Conservation (phyloP, 805 yeast genomes). For the Lipomyces mesembrius region DNA sequence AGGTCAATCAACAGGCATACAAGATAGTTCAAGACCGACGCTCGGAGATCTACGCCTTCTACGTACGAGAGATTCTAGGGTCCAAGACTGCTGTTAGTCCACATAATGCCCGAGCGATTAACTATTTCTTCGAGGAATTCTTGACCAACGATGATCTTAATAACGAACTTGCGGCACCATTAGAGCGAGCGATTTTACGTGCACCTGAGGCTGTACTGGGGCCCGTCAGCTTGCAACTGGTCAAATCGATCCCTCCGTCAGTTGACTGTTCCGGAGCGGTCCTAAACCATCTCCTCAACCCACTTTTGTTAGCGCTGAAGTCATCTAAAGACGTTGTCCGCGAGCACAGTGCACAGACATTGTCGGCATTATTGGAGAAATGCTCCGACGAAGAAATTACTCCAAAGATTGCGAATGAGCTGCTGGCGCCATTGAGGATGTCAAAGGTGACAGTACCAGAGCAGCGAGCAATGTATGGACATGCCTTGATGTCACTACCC, state of each 20-base stretch:
- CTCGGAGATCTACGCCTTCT: constrained; percentile 38
- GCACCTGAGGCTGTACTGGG: constrained; percentile 74
- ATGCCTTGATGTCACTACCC: constrained; percentile 50
- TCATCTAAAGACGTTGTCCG: constrained; percentile 74
- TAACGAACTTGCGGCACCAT: constrained; percentile 55
- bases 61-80: constrained; percentile 43
- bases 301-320: constrained; percentile 61
- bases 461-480: constrained; percentile 60
- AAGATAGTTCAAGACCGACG: constrained; percentile 28
- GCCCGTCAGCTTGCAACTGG: constrained; percentile 57
- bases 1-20: constrained; percentile 36
- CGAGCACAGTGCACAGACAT: constrained; percentile 51
- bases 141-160: constrained; percentile 50
- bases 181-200: constrained; percentile 77
- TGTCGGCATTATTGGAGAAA: constrained; percentile 44
- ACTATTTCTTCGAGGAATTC: constrained; percentile 53
- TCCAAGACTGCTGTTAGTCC: constrained; percentile 29
- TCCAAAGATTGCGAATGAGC: constrained; percentile 54
- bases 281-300: constrained; percentile 54
- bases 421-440: constrained; percentile 61
- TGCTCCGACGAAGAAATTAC: constrained; percentile 43
- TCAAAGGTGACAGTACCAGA: constrained; percentile 65
- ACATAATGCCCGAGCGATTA: constrained; percentile 43
- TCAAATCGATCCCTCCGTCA: constrained; percentile 45
- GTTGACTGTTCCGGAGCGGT: constrained; percentile 53